Base-by-base conservation (phyloP, 768 basidiomycete genomes). In the Scleroderma bovista region DNA sequence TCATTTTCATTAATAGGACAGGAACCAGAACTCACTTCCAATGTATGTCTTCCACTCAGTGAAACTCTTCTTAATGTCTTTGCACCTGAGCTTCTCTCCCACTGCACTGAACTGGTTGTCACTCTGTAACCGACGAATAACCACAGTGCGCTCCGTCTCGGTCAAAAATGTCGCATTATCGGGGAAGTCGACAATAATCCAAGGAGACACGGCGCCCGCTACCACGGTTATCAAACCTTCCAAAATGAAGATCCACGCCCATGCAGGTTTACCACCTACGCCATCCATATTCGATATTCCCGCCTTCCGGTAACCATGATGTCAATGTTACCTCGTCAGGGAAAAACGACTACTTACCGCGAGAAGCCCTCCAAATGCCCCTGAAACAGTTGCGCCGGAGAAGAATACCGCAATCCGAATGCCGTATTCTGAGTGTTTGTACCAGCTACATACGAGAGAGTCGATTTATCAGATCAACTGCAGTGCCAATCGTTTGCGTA, bases 101-200 rank as follows among this genome's bases (percentile, higher is more conserved):
- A 77, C 84, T 2, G 86, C 86, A 60, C 82, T 86, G 65, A 82
- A 83, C 60, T 86, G 82, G 53, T 80, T 74, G 59, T 88, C 84
- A 12, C 66, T 59, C 60, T 88, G 83, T 32, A 90, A 70, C 17
- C 85, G 72, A 20, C 80, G 75, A 47, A 88, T 73, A 46, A 87
- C 75, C 17, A 83, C 72, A 8, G 80, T 81, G 26, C 84, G 73
- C 66, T 90, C 88, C 3, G 70, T 75, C 56, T 86, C 83, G n/a
- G 75, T 76, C 6, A 91, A 72, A 70, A 89, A 90, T 55, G 76
- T 84, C 23, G 87, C 88, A 1, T 80, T 86, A 57, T 90, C 86
- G 3, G 88, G 88, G 67, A 90, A 91, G 61, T 90, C 88, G 57
- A 88, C 81, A 51, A 90, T 79, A 60, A 90, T 79, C 75, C 78